A percentile compares a stretch with the other conserved stretches of the same genome.
Conservation (phyloP, 768 basidiomycete genomes). For the Hemileccinum impolitum region DNA sequence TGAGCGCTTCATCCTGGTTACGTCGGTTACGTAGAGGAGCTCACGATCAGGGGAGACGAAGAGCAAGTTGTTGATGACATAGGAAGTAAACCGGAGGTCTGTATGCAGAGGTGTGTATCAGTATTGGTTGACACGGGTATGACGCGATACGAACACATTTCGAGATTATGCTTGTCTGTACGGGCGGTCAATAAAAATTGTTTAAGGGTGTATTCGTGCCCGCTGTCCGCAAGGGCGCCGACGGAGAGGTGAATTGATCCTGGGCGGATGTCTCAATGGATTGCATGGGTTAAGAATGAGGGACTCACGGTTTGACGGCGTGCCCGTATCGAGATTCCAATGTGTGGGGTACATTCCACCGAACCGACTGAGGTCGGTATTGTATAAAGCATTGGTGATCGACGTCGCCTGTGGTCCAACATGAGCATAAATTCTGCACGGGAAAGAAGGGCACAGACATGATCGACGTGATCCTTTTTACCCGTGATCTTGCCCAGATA, state of each 20-base stretch:
- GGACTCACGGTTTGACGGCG: constrained; percentile 45
- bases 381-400: constrained; percentile 46
- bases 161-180: constrained; percentile 55
- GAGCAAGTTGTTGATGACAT: constrained; percentile 54
- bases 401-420: constrained; percentile 39
- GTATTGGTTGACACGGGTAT: neutral
- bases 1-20: constrained; percentile 17
- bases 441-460: constrained; percentile 36
- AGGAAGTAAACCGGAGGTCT: constrained; percentile 62
- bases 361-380: constrained; percentile 41
- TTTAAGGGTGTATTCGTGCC: constrained; percentile 76
- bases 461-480: constrained; percentile 57
- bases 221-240: constrained; percentile 65
- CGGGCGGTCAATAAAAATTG: constrained; percentile 64
- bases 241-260: constrained; percentile 46
- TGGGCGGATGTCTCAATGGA: neutral
- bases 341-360: constrained; percentile 61
- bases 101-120: neutral
- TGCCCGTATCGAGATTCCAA: constrained; percentile 50
- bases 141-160: constrained; percentile 54
- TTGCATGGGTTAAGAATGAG: neutral
- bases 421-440: neutral
- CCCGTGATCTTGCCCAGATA: constrained; percentile 80
- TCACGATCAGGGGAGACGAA: constrained; percentile 16
- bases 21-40: constrained; percentile 60